These are phyloP conservation scores for Sanguinoderma infundibulare DNA, from an alignment of 1,284 basidiomycete species.

Conservation along the genomic window DNA sequence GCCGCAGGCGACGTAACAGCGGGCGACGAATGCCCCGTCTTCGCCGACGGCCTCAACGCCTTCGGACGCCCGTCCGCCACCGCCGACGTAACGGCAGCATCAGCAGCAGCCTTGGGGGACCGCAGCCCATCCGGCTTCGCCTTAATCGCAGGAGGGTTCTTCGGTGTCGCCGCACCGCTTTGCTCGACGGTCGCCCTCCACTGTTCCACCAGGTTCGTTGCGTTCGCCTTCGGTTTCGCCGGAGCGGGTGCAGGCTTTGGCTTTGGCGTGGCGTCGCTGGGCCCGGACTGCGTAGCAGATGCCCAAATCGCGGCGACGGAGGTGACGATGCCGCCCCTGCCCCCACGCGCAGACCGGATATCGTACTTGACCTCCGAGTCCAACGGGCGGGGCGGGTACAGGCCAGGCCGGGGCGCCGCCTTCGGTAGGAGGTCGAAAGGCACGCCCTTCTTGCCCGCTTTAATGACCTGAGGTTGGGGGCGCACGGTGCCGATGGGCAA, in stretches of 20 bases:
- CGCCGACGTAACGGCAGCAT: not conserved
- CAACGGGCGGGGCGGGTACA: slow-evolving; percentile 39
- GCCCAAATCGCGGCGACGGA: slow-evolving; percentile 79
- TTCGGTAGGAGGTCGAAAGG: slow-evolving; percentile 18
- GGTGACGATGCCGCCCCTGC: slow-evolving; percentile 75
- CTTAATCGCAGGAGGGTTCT: slow-evolving; percentile 1
- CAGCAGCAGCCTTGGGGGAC: not conserved
- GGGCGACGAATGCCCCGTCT: slow-evolving; percentile 15
- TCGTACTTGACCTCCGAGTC: slow-evolving; percentile 70
- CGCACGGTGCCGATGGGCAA: slow-evolving; percentile 60
- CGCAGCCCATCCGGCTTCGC: slow-evolving; percentile 12
- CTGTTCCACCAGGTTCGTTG: slow-evolving; percentile 15
- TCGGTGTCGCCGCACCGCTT: not conserved
- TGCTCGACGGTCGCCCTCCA: slow-evolving; percentile 11
- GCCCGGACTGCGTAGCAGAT: slow-evolving; percentile 34
- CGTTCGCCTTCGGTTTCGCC: slow-evolving; percentile 3
- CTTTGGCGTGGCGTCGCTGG: slow-evolving; percentile 7
- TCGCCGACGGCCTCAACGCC: slow-evolving; percentile 13
- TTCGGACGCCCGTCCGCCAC: slow-evolving; percentile 11
- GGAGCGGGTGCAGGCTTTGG: not conserved
- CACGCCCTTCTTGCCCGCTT: slow-evolving; percentile 2
- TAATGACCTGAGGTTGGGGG: slow-evolving; percentile 1
- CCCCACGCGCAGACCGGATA: slow-evolving; percentile 76
- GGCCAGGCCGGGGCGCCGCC: slow-evolving; percentile 26
- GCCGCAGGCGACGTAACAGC: slow-evolving; percentile 13